A percentile compares a stretch with the other conserved stretches of the same genome.
phyloP scores from a whole-genome alignment of 176 grass and related monocot genomes.

The Triticum turgidum region DNA sequence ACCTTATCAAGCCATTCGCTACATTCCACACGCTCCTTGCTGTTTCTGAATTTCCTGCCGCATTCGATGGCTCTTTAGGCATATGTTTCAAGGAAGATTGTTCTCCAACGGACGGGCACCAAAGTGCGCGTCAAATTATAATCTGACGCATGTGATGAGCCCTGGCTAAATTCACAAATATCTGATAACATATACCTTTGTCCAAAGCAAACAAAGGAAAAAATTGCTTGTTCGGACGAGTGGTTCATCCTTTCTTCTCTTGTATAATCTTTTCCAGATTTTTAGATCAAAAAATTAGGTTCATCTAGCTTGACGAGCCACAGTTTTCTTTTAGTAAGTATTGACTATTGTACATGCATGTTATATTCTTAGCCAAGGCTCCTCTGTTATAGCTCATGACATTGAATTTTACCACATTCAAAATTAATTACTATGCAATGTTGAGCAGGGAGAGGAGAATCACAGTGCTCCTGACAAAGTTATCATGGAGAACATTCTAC shows the following conservation, averaged over 20 bases:
- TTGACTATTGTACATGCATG: not conserved
- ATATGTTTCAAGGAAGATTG: not conserved
- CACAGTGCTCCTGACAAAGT: constrained; percentile 15
- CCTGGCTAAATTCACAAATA: not conserved
- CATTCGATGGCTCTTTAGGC: not conserved
- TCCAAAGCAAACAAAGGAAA: not conserved
- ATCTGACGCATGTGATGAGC: not conserved
- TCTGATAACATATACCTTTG: not conserved
- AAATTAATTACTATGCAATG: constrained; percentile 11
- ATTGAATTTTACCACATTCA: not conserved
- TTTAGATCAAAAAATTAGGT: constrained; percentile 16
- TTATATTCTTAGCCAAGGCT: not conserved
- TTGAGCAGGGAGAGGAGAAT: constrained; percentile 48
- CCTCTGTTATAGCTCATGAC: not conserved
- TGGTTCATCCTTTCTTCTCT: not conserved
- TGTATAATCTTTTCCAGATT: not conserved
- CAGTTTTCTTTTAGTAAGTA: not conserved
- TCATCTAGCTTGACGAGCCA: not conserved
- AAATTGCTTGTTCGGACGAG: not conserved
- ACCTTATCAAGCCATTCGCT: not conserved
- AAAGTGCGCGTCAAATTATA: not conserved
- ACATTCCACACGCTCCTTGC: not conserved
- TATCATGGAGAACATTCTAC: constrained; percentile 73
- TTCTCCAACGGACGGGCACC: too few relatives aligned
- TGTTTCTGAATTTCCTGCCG: not conserved